Evolutionary conservation across 2,329 filamentous ascomycete species (phyloP).

Genomic region (Didymosphaeria variabile): DNA sequence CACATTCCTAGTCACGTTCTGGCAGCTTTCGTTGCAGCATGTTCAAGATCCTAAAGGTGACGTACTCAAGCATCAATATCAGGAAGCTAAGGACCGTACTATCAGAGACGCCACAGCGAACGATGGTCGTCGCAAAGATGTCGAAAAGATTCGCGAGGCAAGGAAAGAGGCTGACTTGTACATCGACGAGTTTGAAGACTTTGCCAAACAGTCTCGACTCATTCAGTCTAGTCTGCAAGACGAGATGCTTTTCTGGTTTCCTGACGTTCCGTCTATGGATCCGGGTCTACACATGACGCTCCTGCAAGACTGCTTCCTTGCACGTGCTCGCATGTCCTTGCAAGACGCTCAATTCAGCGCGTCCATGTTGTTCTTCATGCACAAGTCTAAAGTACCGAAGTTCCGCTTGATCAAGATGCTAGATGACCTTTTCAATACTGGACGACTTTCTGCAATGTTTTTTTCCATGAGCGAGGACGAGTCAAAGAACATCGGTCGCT

Average conservation of each 20-base stretch:
- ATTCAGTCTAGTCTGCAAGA: slow-evolving; percentile 69
- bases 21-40: slow-evolving; percentile 86
- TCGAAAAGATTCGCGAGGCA: slow-evolving; percentile 72
- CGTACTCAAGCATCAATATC: slow-evolving; percentile 74
- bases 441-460: slow-evolving; percentile 81
- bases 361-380: slow-evolving; percentile 85
- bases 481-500: slow-evolving; percentile 90
- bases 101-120: slow-evolving; percentile 59
- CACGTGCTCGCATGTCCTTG: slow-evolving; percentile 82
- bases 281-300: slow-evolving; percentile 77
- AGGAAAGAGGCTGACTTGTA: slow-evolving; percentile 74
- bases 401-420: slow-evolving; percentile 88
- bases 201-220: slow-evolving; percentile 60
- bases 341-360: slow-evolving; percentile 90
- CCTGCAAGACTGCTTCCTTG: slow-evolving; percentile 91
- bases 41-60: slow-evolving; percentile 71
- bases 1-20: slow-evolving; percentile 89
- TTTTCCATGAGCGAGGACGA: slow-evolving; percentile 91
- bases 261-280: slow-evolving; percentile 66
- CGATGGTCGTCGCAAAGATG: slow-evolving; percentile 71
- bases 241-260: slow-evolving; percentile 83
- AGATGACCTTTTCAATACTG: slow-evolving; percentile 83
- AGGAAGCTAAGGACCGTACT: slow-evolving; percentile 69
- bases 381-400: slow-evolving; percentile 82
- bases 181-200: slow-evolving; percentile 61